Base-by-base conservation (phyloP, 2,329 filamentous ascomycete genomes). In the Rhinocladiella similis region DNA sequence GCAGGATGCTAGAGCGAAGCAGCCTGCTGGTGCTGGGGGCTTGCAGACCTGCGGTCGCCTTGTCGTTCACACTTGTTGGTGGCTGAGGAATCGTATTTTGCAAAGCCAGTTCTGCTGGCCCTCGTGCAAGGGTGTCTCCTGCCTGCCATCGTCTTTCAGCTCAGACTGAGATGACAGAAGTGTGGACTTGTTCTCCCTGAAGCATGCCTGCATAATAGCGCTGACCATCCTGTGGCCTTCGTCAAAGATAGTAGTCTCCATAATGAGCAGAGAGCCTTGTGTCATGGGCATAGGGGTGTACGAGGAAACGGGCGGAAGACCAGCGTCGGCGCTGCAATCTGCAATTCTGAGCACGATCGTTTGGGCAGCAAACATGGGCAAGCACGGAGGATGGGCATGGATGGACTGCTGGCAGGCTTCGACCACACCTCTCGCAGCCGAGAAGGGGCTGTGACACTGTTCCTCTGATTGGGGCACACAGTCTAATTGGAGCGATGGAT, bases 171-270 rank as follows among this genome's bases (percentile, higher is more conserved):
- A 9, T 12, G 20, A 46, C 43, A 27, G 43, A 46, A 14, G 2
- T 29, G 25, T 29, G 20, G 43, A 29, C 20, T 25, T 20, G n/a
- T 22, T 46, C 48, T 47, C 43, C 27, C 36, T 47, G 46, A 43
- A 29, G 46, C 46, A 56, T 38, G 10, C 35, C 38, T 51, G 50
- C 50, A 52, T 46, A 18, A 33, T 50, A 60, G 57, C 57, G 57
- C 57, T 60, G 57, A 57, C 57, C 57, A 60, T 50, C 18, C 43
- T 22, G 57, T 49, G 54, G 54, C 57, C 51, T 38, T 57, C 50
- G 47, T 38, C 42, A 52, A 47, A 53, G 53, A 53, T 43, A 54
- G 53, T 20, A 47, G 45, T 59, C 52, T 50, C 48, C 43, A 50
- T 36, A 39, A 39, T 27, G 29, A 33, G 29, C 3, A 12, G 50